Percentiles rank a stretch among this genome's conserved stretches.
Evolutionary conservation across 768 basidiomycete genomes (phyloP).

Genomic region (Pisolithus microcarpus): DNA sequence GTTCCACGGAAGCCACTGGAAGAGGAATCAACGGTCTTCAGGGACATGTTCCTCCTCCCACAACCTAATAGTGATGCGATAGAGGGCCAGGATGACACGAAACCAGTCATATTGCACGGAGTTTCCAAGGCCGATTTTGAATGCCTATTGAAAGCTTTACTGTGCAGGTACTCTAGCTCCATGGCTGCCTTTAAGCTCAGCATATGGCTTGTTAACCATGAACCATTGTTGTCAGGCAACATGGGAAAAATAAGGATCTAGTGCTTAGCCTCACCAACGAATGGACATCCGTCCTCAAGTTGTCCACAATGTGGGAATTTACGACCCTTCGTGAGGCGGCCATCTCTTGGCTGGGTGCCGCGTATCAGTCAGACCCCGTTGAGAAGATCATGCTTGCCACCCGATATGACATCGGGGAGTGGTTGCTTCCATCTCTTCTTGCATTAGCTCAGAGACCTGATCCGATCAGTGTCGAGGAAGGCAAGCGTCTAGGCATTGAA

Average conservation of each 20-base stretch:
- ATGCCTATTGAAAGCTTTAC: constrained; percentile 10
- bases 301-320: constrained; percentile 1
- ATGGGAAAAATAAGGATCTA: not conserved
- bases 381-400: no score
- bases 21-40: constrained; percentile 11
- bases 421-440: no score
- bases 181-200: no score
- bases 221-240: not conserved
- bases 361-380: no score
- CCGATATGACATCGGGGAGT: no score
- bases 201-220: not conserved
- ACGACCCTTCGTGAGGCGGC: no score
- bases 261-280: not conserved
- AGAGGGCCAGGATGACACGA: constrained; percentile 12
- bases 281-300: constrained; percentile 2
- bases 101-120: constrained; percentile 11
- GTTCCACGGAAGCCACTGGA: constrained; percentile 15
- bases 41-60: constrained; percentile 17
- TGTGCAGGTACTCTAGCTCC: constrained; percentile 5
- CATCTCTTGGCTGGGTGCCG: no score
- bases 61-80: not conserved
- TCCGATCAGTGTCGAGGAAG: no score
- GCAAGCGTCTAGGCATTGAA: no score
- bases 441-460: no score
- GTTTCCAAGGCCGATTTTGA: constrained; percentile 15